Conservation (phyloP, 176 grass and related monocot genomes). For the Oryza punctata region DNA sequence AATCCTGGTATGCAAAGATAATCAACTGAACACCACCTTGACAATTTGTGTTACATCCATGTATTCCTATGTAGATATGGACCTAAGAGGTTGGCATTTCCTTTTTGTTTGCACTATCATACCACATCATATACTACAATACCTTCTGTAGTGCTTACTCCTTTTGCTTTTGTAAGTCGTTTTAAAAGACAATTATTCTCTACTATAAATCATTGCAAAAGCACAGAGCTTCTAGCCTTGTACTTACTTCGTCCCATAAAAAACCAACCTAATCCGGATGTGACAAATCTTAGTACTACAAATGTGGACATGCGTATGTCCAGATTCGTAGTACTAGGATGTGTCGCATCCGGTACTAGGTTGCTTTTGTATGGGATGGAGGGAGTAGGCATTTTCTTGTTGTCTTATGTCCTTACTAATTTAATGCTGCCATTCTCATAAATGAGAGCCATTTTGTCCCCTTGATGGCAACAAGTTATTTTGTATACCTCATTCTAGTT, state of each 20-base stretch:
- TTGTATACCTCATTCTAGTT: not conserved
- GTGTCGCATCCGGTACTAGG: no score
- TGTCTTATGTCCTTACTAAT: not conserved
- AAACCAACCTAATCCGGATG: no score
- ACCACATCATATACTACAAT: not conserved
- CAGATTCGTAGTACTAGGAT: no score
- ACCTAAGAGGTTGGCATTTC: not conserved
- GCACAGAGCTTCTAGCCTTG: not conserved
- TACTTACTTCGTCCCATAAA: no score
- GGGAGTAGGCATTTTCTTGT: not conserved
- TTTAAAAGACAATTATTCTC: not conserved
- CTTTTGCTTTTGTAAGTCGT: not conserved
- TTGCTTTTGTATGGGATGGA: no score
- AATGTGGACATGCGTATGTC: no score
- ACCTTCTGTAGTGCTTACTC: not conserved
- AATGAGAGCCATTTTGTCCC: not conserved
- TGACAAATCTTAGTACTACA: no score
- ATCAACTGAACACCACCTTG: not conserved
- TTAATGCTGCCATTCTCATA: not conserved
- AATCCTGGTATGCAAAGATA: not conserved
- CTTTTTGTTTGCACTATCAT: not conserved
- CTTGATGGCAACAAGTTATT: not conserved
- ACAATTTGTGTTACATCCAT: not conserved
- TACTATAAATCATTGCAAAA: not conserved
- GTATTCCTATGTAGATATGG: not conserved